Base-by-base conservation (phyloP, 192 early-diverging fungal species). In the Umbelopsis vinacea region DNA sequence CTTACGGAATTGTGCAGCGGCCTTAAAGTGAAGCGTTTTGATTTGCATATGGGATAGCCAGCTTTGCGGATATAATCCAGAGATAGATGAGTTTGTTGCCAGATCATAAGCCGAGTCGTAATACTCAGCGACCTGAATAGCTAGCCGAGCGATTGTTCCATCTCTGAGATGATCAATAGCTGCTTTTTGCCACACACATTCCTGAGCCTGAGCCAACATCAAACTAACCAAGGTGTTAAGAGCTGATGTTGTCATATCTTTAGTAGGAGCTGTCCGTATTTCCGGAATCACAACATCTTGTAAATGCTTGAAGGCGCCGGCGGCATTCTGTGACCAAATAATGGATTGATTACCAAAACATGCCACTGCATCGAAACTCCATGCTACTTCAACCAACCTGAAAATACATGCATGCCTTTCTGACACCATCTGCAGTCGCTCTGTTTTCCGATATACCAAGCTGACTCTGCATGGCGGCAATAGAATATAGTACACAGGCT, bases 151-250 rank as follows among this genome's bases (percentile, higher is more conserved):
- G 66, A 97, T 84, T 7, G 87, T 86, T 2, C 83, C 87, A 69
- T 96, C 90, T 70, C 93, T 93, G 76, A 95, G 89, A 50, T 92
- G 89, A 74, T 90, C 93, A 75, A 88, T 71, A 7, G 93, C 89
- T 5, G 95, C 92, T 63, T 95, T 92, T 46, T 90, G 89, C 93
- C 94, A 95, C 29, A 92, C 94, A 71, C 93, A 96, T 78, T 97
- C 96, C 74, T 97, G 96, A 26, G 96, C 96, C 75, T 97, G 96
- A 11, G 93, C 94, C 3, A 97, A 83, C 93, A 94, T 96, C n/a
- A 93, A 75, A 69, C 89, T 86, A 19, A 89, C 84, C 1, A 89
- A 78, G 2, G 90, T 88, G 12, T 84, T 80, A 9, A 98, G 82
- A n/a, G 91, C 87, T 19, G 83, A 76, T 3, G 87, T 70, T 7